These are phyloP conservation scores for Colletotrichum phormii DNA, from an alignment of 2,329 filamentous ascomycete genomes.

Conservation along the genomic window DNA sequence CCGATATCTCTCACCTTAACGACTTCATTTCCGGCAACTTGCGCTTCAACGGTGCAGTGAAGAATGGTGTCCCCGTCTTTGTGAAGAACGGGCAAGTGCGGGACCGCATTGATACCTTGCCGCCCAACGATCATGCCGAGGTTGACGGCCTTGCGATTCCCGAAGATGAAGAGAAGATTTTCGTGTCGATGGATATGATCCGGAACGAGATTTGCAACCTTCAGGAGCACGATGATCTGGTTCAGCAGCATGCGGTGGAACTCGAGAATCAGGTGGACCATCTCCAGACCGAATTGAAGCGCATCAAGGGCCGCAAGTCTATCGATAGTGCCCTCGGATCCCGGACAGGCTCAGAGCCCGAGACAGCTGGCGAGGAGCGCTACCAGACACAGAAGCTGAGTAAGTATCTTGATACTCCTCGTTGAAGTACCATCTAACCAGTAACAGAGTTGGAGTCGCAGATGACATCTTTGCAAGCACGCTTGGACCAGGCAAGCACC, in stretches of 20 bases:
- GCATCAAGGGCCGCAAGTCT: conserved; percentile 53
- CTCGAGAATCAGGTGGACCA: conserved; percentile 63
- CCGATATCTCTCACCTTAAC: conserved; percentile 65
- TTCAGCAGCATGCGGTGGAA: conserved; percentile 65
- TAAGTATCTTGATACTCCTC: conserved; percentile 52
- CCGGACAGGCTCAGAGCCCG: conserved; percentile 55
- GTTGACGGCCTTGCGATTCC: conserved; percentile 64
- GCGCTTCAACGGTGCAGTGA: conserved; percentile 61
- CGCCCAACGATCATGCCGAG: conserved; percentile 56
- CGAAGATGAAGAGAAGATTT: conserved; percentile 67
- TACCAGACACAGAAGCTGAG: conserved; percentile 65
- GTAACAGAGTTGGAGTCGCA: conserved; percentile 66
- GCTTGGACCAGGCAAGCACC: conserved; percentile 71
- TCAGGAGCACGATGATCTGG: conserved; percentile 66
- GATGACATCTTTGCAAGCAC: conserved; percentile 69
- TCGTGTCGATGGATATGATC: conserved; percentile 72
- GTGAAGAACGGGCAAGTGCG: conserved; percentile 65
- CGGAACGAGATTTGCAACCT: conserved; percentile 67
- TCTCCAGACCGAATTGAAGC: conserved; percentile 61
- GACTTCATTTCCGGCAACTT: conserved; percentile 68
- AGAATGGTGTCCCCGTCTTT: conserved; percentile 66
- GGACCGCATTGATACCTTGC: conserved; percentile 51
- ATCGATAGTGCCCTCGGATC: conserved; percentile 50
- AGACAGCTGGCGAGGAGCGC: conserved; percentile 55
- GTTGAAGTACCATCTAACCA: conserved; percentile 5